These are phyloP conservation scores for Botrytis elliptica DNA, from an alignment of 2,329 filamentous ascomycete genomes.

Conservation along the genomic window DNA sequence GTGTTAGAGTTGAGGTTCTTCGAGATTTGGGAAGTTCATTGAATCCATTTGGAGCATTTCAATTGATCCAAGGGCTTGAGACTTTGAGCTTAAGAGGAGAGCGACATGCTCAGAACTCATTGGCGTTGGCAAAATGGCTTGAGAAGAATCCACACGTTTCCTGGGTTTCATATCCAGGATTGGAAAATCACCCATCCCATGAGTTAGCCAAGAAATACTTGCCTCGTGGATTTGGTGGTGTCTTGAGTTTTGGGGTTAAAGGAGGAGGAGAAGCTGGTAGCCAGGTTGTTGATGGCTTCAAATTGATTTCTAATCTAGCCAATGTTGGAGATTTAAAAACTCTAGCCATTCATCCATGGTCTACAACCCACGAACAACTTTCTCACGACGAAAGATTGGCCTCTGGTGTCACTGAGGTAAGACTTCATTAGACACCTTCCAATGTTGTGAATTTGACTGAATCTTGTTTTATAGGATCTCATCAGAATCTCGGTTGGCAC, in stretches of 20 bases:
- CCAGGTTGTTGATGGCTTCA: conserved; percentile 89
- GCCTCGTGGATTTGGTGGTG: conserved; percentile 79
- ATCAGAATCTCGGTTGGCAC: conserved; percentile 95
- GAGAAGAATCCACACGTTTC: conserved; percentile 78
- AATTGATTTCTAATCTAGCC: conserved; percentile 91
- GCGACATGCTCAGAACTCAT: conserved; percentile 80
- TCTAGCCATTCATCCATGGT: conserved; percentile 91
- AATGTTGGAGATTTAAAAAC: conserved; percentile 97
- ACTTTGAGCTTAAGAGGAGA: conserved; percentile 85
- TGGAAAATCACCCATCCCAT: conserved; percentile 79
- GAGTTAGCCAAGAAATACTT: conserved; percentile 82
- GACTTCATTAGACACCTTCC: conserved; percentile 22
- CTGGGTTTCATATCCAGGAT: conserved; percentile 92
- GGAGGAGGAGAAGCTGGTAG: conserved; percentile 80
- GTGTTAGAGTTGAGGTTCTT: conserved; percentile 83
- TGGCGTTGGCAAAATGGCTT: conserved; percentile 77
- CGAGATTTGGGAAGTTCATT: conserved; percentile 80
- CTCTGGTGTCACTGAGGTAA: conserved; percentile 77
- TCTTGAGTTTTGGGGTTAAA: conserved; percentile 91
- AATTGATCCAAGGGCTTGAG: conserved; percentile 84
- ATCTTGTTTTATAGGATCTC: conserved; percentile 58
- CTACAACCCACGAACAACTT: conserved; percentile 91
- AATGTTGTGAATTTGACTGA: conserved; percentile 14
- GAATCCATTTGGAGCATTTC: conserved; percentile 90
- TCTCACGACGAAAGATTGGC: conserved; percentile 74